Evolutionary conservation across 2,329 filamentous ascomycete genomes (phyloP).

Genomic region (Dactylellina drechsleri): DNA sequence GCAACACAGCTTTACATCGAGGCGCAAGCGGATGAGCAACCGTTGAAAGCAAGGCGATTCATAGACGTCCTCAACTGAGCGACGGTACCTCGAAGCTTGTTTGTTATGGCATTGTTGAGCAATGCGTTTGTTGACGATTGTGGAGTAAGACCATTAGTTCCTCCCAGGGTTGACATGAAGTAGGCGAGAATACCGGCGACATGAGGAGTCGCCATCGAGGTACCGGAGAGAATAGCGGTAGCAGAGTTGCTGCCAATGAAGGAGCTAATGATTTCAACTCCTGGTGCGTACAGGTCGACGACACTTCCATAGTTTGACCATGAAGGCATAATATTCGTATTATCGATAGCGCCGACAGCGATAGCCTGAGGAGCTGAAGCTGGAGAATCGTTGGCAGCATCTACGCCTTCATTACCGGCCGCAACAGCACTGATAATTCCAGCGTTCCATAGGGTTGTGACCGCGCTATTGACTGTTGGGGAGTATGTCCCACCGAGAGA

Average conservation of each 20-base stretch:
- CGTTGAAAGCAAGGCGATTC: not conserved
- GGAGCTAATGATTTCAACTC: conserved; percentile 68
- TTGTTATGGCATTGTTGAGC: not conserved
- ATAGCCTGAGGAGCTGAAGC: conserved; percentile 62
- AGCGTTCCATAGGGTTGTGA: conserved; percentile 64
- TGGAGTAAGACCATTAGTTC: not conserved
- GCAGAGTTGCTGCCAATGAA: conserved; percentile 63
- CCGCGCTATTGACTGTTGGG: conserved; percentile 67
- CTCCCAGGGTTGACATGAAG: conserved; percentile 60
- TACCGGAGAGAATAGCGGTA: conserved; percentile 66
- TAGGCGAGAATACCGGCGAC: conserved; percentile 75
- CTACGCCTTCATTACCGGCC: conserved; percentile 59
- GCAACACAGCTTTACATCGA: not conserved
- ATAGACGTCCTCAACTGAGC: not conserved
- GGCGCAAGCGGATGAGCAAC: not conserved
- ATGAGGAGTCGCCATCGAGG: conserved; percentile 71
- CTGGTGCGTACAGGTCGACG: conserved; percentile 70
- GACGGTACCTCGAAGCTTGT: not conserved
- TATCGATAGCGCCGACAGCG: conserved; percentile 64
- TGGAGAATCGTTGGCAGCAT: conserved; percentile 59
- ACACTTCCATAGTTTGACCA: conserved; percentile 64
- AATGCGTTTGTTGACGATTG: not conserved
- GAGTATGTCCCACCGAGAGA: conserved; percentile 59
- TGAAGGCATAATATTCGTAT: conserved; percentile 59
- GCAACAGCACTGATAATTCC: conserved; percentile 63